phyloP scores from a whole-genome alignment of 805 yeast genomes.

The Candida berthetii region DNA sequence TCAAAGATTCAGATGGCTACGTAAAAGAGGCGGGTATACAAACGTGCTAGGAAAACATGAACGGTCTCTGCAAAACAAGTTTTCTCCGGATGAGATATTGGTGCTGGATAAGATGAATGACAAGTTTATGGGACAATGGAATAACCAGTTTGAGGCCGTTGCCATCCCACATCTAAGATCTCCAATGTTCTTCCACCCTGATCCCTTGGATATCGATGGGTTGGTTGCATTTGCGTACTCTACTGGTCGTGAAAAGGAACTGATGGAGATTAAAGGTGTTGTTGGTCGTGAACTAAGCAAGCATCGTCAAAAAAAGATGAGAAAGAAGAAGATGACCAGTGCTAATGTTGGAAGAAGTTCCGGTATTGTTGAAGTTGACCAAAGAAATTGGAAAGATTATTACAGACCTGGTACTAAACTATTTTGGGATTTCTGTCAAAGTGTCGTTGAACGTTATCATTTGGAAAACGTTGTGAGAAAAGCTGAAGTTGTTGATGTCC shows the following conservation, averaged over 20 bases:
- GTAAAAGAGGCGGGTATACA: slow-evolving; percentile 10
- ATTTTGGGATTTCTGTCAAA: slow-evolving; percentile 32
- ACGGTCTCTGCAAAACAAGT: slow-evolving; percentile 5
- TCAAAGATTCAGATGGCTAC: slow-evolving; percentile 39
- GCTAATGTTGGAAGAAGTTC: neutral
- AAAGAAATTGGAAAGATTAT: slow-evolving; percentile 38
- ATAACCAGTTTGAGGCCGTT: slow-evolving; percentile 33
- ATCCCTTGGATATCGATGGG: slow-evolving; percentile 37
- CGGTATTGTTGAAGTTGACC: slow-evolving; percentile 22
- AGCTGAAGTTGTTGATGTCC: slow-evolving; percentile 27
- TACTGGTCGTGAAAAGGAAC: slow-evolving; percentile 25
- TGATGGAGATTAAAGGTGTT: slow-evolving; percentile 33
- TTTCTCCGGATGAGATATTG: slow-evolving; percentile 23
- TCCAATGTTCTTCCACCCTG: slow-evolving; percentile 44
- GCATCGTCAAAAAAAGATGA: slow-evolving; percentile 28
- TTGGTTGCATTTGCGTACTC: slow-evolving; percentile 33
- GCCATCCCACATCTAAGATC: slow-evolving; percentile 35
- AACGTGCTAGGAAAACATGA: slow-evolving; percentile 2
- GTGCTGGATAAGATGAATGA: slow-evolving; percentile 29
- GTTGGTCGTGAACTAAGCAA: slow-evolving; percentile 39
- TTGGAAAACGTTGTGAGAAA: slow-evolving; percentile 24
- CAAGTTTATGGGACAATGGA: slow-evolving; percentile 36
- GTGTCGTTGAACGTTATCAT: slow-evolving; percentile 26
- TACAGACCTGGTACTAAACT: slow-evolving; percentile 35
- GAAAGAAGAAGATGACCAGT: slow-evolving; percentile 1